A percentile compares a stretch with the other conserved stretches of the same genome.
These are phyloP conservation scores for Aspergillus glaucus DNA, from an alignment of 2,329 filamentous ascomycete genomes.

Conservation along the genomic window DNA sequence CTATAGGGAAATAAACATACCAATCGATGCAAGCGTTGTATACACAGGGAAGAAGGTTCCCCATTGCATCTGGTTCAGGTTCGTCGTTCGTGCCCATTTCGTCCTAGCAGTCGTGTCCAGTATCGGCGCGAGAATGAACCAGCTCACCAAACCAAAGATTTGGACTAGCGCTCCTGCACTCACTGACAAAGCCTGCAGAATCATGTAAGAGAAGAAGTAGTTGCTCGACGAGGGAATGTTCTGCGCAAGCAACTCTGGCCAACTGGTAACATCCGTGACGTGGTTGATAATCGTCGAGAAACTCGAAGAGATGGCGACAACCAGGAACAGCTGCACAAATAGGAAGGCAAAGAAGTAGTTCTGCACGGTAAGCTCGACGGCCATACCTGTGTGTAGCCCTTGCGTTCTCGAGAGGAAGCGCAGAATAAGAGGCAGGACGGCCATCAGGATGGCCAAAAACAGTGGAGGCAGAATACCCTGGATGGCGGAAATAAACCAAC, in stretches of 20 bases:
- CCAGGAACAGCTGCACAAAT: constrained; percentile 89
- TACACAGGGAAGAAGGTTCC: constrained; percentile 93
- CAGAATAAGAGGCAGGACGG: constrained; percentile 75
- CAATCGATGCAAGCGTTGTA: constrained; percentile 93
- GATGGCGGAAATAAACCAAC: constrained; percentile 58
- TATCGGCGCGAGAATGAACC: constrained; percentile 74
- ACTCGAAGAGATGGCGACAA: constrained; percentile 79
- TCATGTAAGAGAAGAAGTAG: constrained; percentile 98
- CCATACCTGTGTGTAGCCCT: constrained; percentile 75
- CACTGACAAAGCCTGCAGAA: constrained; percentile 84
- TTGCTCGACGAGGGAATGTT: constrained; percentile 84
- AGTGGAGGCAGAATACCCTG: constrained; percentile 81
- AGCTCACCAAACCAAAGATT: constrained; percentile 67
- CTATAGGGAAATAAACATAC: constrained; percentile 30
- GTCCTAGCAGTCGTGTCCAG: constrained; percentile 73
- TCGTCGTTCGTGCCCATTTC: constrained; percentile 82
- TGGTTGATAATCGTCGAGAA: constrained; percentile 59
- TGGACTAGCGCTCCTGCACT: constrained; percentile 86
- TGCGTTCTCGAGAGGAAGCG: constrained; percentile 65
- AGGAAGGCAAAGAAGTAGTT: constrained; percentile 89
- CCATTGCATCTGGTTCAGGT: constrained; percentile 73
- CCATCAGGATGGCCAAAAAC: constrained; percentile 68
- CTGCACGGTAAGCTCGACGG: constrained; percentile 77
- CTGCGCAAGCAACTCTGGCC: constrained; percentile 65
- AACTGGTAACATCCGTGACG: constrained; percentile 61